These are phyloP conservation scores for Sporothrix protearum DNA, from an alignment of 2,329 filamentous ascomycete genomes.

Conservation along the genomic window DNA sequence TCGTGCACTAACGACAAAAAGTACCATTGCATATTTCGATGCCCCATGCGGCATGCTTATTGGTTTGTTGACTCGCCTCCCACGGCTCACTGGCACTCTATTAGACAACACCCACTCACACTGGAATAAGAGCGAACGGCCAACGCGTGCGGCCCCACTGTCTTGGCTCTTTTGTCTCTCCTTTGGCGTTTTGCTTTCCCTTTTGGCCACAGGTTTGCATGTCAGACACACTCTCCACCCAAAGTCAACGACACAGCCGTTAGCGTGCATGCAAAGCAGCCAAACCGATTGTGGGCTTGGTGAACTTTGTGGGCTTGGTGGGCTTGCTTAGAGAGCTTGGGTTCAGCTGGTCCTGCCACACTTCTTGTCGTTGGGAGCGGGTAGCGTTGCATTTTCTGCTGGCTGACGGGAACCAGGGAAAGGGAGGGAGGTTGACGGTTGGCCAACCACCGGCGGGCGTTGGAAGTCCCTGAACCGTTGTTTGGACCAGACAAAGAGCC, in stretches of 20 bases:
- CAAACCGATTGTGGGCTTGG: background rate
- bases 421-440: constrained; percentile 3
- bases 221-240: constrained; percentile 2
- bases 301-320: background rate
- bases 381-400: constrained; percentile 6
- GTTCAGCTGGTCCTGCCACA: constrained; percentile 15
- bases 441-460: background rate
- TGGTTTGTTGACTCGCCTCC: background rate
- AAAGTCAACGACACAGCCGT: background rate
- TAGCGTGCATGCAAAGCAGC: background rate
- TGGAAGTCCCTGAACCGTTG: background rate
- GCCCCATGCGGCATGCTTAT: background rate
- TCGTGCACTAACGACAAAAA: background rate
- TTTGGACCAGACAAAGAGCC: background rate
- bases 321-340: background rate
- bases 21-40: background rate
- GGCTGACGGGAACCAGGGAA: background rate
- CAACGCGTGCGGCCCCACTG: background rate
- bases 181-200: background rate
- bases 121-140: background rate
- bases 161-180: constrained; percentile 6
- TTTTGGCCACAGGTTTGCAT: background rate
- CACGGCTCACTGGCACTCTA: background rate
- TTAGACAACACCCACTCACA: background rate
- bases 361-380: background rate